Evolutionary conservation across 306 rosid genomes (phyloP).

Genomic region (Cicer judaicum): DNA sequence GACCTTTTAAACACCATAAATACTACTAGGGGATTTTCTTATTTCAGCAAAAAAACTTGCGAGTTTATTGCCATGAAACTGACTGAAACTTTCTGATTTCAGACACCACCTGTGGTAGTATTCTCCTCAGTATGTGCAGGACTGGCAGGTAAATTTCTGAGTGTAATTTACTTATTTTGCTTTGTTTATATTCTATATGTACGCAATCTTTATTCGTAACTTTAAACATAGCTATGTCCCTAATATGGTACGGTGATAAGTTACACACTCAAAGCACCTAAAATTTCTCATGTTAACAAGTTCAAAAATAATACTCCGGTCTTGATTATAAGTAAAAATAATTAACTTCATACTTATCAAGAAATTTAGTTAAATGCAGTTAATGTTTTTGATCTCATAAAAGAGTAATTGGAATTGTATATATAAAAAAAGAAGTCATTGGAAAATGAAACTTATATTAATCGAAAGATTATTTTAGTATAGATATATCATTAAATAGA

Average conservation of each 20-base stretch:
- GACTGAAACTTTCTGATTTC: constrained; percentile 47
- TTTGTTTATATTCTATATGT: constrained; percentile 2
- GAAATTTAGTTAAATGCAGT: too few species aligned
- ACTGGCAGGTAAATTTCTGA: constrained; percentile 65
- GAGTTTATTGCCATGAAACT: constrained; percentile 20
- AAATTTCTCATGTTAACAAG: not conserved
- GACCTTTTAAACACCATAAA: constrained; percentile 32
- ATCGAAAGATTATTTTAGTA: too few species aligned
- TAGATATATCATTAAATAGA: too few species aligned
- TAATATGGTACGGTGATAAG: not conserved
- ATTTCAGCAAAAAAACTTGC: constrained; percentile 19
- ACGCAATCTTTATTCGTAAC: not conserved
- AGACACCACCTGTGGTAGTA: constrained; percentile 94
- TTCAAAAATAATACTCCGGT: too few species aligned
- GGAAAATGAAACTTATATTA: too few species aligned
- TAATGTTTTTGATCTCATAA: too few species aligned
- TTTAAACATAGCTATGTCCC: constrained; percentile 17
- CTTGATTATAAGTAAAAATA: too few species aligned
- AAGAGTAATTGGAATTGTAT: too few species aligned
- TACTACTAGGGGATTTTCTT: constrained; percentile 12
- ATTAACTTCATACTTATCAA: too few species aligned
- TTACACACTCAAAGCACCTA: not conserved
- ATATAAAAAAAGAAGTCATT: too few species aligned
- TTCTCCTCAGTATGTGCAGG: constrained; percentile 96
- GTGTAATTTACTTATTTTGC: constrained; percentile 22